Evolutionary conservation across 768 basidiomycete species (phyloP), one percentile per base, ranked within the genome.

Genomic region (Boletus rubroflammeus): DNA sequence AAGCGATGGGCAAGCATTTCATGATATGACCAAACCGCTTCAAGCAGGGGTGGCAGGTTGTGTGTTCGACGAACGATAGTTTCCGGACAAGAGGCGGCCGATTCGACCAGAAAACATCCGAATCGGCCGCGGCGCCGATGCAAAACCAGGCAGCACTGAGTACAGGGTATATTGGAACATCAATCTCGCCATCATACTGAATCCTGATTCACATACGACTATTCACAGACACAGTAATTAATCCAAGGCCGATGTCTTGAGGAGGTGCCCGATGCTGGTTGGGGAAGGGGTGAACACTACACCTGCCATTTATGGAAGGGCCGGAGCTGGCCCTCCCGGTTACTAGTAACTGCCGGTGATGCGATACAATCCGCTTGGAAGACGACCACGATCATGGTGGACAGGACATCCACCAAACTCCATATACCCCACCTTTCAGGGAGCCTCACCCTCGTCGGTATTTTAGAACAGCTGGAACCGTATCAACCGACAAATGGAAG

Each of bases 401-500:
- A 49, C 50, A 72, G 61, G 42, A 64, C 51, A 47, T 78, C 82
- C 19, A 82, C 77, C 17, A 84, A 80, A 64, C 58, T 84, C 38
- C 67, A 62, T 40, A 81, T 86, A 55, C 79, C 81, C 39, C 83
- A 85, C 58, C 69, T 74, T 14, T 61, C 61, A 13, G 76, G 77
- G n/a, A 66, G 72, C 25, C 73, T 77, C 57, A 67, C 71, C 32
- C 74, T 87, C 19, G 78, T 77, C 36, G 88, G 88, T 11, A 67
- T 83, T 17, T 67, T 90, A 43, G 85, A 88, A 67, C 87, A 85
- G 61, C 61, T 83, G 19, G 73, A 73, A 36, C 76, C 82, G 2
- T 69, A 68, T 23, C 68, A 71, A 60, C 70, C 81, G 36, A 86
- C 81, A 7, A 68, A 76, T 50, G 86, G 82, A 51, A 77, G 80